Evolutionary conservation across 192 early-diverging fungal genomes (phyloP).

Genomic region (Umbelopsis sp.): DNA sequence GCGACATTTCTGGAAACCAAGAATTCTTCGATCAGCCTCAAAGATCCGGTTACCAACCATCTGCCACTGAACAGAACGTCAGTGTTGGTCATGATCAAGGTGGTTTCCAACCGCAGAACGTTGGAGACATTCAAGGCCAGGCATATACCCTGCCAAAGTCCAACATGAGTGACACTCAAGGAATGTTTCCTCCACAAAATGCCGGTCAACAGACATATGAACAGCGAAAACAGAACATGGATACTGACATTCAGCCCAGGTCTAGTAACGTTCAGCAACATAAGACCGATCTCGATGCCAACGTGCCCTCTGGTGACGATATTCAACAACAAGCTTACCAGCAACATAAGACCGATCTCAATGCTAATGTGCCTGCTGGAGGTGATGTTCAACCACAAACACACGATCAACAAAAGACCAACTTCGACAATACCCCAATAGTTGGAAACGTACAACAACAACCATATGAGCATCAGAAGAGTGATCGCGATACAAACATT

Average conservation of each 20-base stretch:
- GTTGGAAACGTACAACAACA: not conserved
- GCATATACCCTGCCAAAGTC: not conserved
- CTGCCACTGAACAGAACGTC: not conserved
- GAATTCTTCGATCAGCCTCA: not conserved
- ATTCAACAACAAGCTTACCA: not conserved
- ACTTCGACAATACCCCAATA: no score
- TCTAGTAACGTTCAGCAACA: no score
- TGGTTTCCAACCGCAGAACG: not conserved
- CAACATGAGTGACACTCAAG: no score
- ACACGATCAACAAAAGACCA: no score
- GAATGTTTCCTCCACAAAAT: no score
- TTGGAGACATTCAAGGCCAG: not conserved
- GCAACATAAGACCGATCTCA: not conserved
- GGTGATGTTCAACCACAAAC: no score
- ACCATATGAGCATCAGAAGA: not conserved
- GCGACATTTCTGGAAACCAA: not conserved
- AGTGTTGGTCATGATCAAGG: conserved; percentile 8
- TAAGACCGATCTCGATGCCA: not conserved
- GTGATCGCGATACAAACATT: no score
- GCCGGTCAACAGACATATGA: no score
- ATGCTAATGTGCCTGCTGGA: no score
- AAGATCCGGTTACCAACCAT: conserved; percentile 1
- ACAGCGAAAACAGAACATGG: no score
- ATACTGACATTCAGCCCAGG: no score
- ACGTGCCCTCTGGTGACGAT: not conserved